Evolutionary conservation across 2,329 filamentous ascomycete genomes (phyloP).

Genomic region (Nigrograna mackinnonii): DNA sequence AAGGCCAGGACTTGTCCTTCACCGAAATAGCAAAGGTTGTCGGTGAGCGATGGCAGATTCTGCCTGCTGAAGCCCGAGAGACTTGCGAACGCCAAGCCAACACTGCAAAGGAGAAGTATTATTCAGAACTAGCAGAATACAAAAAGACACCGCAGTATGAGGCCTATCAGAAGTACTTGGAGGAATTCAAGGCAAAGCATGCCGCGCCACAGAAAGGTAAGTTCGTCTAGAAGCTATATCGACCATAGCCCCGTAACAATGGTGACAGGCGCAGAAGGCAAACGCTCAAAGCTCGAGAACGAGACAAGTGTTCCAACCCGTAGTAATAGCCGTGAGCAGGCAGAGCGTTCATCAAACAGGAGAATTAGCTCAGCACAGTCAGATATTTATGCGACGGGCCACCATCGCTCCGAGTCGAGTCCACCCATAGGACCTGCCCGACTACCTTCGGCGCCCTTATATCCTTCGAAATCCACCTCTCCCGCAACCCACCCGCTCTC

Average conservation of each 20-base stretch:
- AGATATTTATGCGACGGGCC: conserved; percentile 16
- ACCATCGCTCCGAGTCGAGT: conserved; percentile 27
- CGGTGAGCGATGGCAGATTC: conserved; percentile 78
- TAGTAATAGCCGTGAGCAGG: conserved; percentile 33
- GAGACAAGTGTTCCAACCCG: conserved; percentile 37
- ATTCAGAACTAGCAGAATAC: conserved; percentile 71
- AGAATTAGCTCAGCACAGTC: conserved; percentile 31
- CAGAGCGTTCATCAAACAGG: conserved; percentile 25
- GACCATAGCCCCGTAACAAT: neutral
- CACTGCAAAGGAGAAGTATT: conserved; percentile 75
- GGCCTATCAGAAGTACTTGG: conserved; percentile 71
- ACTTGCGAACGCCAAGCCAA: conserved; percentile 73
- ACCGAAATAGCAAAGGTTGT: conserved; percentile 84
- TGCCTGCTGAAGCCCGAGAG: conserved; percentile 69
- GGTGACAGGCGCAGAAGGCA: conserved; percentile 39
- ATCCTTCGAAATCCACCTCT: conserved; percentile 36
- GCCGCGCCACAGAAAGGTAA: conserved; percentile 39
- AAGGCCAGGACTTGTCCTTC: conserved; percentile 76
- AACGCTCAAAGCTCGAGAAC: conserved; percentile 47
- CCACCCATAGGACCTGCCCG: conserved; percentile 27
- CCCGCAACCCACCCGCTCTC: conserved; percentile 32
- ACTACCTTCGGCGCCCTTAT: conserved; percentile 26
- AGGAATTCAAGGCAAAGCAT: conserved; percentile 78
- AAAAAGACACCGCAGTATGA: conserved; percentile 75
- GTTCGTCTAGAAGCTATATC: conserved; percentile 8